Conservation (phyloP, 345 rosid species). For the Linum trigynum region DNA sequence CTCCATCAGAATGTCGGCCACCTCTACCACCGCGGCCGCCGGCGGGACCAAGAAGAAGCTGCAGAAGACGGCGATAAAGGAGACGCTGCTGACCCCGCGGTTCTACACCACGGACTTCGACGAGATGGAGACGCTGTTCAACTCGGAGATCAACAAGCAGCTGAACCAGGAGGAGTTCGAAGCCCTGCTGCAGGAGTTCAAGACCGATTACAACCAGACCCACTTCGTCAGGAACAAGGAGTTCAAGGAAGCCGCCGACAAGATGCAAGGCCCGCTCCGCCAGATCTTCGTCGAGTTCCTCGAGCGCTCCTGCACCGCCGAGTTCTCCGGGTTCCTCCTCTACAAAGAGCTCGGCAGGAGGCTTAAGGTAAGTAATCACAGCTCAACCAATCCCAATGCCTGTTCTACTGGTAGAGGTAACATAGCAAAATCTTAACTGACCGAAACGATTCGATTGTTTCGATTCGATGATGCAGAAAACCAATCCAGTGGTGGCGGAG, state of each 20-base stretch:
- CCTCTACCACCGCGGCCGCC: conserved; percentile 34
- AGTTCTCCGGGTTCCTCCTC: conserved; percentile 97
- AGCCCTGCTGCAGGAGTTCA: conserved; percentile 91
- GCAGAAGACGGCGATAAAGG: conserved; percentile 55
- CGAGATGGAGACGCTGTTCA: conserved; percentile 95
- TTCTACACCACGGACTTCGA: conserved; percentile 97
- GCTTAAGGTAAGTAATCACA: conserved; percentile 52
- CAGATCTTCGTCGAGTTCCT: conserved; percentile 93
- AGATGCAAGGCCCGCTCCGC: conserved; percentile 74
- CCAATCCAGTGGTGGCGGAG: conserved; percentile 97
- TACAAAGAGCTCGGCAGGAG: conserved; percentile 99
- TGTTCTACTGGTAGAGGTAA: too few relatives aligned
- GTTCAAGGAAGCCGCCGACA: conserved; percentile 98
- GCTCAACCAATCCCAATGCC: too few relatives aligned
- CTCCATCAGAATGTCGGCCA: conserved; percentile 56
- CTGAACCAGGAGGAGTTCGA: conserved; percentile 72
- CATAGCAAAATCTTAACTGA: too few relatives aligned
- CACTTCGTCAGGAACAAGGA: conserved; percentile 96
- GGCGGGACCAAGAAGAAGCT: conserved; percentile 42
- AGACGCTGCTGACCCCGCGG: conserved; percentile 80
- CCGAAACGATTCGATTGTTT: too few relatives aligned
- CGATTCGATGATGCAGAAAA: conserved; percentile 46
- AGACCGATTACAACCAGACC: conserved; percentile 93
- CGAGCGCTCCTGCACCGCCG: conserved; percentile 97
- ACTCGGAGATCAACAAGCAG: conserved; percentile 85